phyloP scores from a whole-genome alignment of 495 filamentous ascomycete species.

The Jackrogersella minutella region DNA sequence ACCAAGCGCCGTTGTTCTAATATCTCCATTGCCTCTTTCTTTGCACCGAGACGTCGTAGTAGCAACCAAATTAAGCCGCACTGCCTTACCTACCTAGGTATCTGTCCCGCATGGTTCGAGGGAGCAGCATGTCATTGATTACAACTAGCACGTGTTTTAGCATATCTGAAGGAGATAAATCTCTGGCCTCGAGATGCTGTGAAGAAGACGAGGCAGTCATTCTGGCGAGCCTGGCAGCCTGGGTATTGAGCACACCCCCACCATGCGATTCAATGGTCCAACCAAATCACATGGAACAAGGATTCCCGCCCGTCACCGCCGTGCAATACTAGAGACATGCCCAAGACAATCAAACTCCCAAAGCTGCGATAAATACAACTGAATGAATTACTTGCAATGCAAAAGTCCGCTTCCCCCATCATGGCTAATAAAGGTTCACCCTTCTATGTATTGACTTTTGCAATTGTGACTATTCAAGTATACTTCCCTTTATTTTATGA shows the following conservation, averaged over 20 bases:
- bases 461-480: no score
- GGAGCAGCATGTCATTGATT: not conserved
- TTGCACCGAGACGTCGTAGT: slow-evolving; percentile 16
- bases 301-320: slow-evolving; percentile 36
- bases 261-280: slow-evolving; percentile 34
- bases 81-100: not conserved
- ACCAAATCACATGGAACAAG: slow-evolving; percentile 35
- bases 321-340: slow-evolving; percentile 39
- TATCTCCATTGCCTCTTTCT: slow-evolving; percentile 19
- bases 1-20: slow-evolving; percentile 21
- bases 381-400: slow-evolving; percentile 12
- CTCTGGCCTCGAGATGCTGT: slow-evolving; percentile 14
- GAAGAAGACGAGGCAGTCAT: slow-evolving; percentile 23
- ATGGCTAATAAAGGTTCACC: not conserved
- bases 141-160: slow-evolving; percentile 4
- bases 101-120: not conserved
- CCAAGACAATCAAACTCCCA: slow-evolving; percentile 38
- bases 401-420: slow-evolving; percentile 14
- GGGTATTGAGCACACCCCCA: slow-evolving; percentile 36
- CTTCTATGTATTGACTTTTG: no score
- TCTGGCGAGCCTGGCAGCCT: slow-evolving; percentile 33
- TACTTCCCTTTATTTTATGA: slow-evolving; percentile 13
- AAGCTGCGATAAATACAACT: slow-evolving; percentile 23
- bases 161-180: not conserved
- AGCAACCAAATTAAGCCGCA: slow-evolving; percentile 20